These are phyloP conservation scores for Triticum timopheevii DNA, from an alignment of 176 grass and related monocot species.

Conservation along the genomic window DNA sequence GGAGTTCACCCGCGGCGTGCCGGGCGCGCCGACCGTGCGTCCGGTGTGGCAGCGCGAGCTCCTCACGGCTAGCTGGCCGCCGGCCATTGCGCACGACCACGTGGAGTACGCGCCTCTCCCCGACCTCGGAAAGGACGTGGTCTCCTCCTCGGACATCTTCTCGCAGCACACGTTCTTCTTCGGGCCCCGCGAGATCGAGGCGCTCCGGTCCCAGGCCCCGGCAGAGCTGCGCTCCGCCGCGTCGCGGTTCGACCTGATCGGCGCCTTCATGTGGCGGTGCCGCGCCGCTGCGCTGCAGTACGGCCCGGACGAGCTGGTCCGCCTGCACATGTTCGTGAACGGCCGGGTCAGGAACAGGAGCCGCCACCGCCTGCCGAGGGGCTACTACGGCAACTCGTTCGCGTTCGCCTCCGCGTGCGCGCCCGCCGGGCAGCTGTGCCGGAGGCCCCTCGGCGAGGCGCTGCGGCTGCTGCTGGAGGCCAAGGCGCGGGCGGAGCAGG, in stretches of 20 bases:
- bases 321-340: slow-evolving; percentile 25
- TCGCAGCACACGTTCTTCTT: background rate
- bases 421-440: background rate
- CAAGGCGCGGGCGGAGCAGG: background rate
- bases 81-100: slow-evolving; percentile 17
- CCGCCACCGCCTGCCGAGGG: slow-evolving; percentile 4
- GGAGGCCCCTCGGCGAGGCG: background rate
- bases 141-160: background rate
- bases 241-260: slow-evolving; percentile 38
- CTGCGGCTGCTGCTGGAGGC: background rate
- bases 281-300: slow-evolving; percentile 32
- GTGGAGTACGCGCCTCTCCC: slow-evolving; percentile 33
- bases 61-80: slow-evolving; percentile 1
- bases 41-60: slow-evolving; percentile 41
- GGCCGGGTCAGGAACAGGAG: slow-evolving; percentile 15
- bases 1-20: slow-evolving; percentile 27
- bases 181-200: background rate
- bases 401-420: background rate
- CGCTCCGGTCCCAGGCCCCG: background rate
- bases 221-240: background rate
- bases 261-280: slow-evolving; percentile 38
- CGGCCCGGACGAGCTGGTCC: slow-evolving; percentile 12
- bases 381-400: slow-evolving; percentile 46
- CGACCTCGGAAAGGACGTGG: background rate
- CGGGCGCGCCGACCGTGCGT: slow-evolving; percentile 10